These are phyloP conservation scores for Cryptosporidium meleagridis DNA, from an alignment of 169 alveolate species.

Conservation along the genomic window DNA sequence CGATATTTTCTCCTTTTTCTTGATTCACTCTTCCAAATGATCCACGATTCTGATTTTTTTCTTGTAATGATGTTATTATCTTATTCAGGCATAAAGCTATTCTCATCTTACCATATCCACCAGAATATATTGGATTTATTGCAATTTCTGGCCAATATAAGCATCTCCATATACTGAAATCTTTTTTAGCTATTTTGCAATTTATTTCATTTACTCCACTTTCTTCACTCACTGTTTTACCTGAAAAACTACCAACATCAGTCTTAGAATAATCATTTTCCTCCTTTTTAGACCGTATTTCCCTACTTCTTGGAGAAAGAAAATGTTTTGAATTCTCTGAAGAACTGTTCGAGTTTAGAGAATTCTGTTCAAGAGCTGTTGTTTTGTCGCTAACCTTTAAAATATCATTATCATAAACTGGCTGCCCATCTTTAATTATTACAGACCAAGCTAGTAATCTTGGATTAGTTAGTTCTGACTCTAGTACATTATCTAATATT, in stretches of 20 bases:
- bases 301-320: background rate
- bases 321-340: background rate
- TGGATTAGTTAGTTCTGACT: conserved; percentile 46
- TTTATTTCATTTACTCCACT: background rate
- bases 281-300: background rate
- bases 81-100: conserved; percentile 49
- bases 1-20: conserved; percentile 7
- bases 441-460: conserved; percentile 59
- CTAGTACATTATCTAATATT: conserved; percentile 8
- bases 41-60: background rate
- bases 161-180: conserved; percentile 69
- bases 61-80: background rate
- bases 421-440: conserved; percentile 40
- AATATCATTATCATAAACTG: conserved; percentile 6
- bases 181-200: background rate
- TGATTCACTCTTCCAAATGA: background rate
- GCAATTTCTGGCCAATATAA: conserved; percentile 62
- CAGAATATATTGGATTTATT: conserved; percentile 36
- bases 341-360: background rate
- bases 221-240: background rate
- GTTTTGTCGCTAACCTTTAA: background rate
- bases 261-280: background rate
- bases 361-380: background rate
- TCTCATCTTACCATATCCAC: conserved; percentile 65
- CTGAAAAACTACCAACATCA: background rate